Percentiles rank a stretch among this genome's conserved stretches.
Evolutionary conservation across 2,329 filamentous ascomycete species (phyloP).

Genomic region (Aspergillus sp.): DNA sequence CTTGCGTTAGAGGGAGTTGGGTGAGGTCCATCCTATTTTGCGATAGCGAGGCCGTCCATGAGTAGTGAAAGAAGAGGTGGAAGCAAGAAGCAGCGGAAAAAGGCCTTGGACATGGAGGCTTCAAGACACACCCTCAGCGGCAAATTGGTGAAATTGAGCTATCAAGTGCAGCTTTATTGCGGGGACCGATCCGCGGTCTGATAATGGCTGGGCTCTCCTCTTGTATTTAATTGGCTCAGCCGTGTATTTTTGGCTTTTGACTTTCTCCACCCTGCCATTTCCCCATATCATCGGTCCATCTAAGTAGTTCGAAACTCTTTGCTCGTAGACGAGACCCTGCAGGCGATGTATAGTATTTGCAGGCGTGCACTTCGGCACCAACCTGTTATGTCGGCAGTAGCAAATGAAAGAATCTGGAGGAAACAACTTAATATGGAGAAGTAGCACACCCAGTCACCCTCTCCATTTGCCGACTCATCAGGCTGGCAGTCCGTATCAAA

Average conservation of each 20-base stretch:
- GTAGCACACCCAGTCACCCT: too few relatives aligned
- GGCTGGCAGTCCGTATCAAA: too few relatives aligned
- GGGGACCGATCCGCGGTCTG: neutral
- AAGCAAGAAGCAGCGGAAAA: neutral
- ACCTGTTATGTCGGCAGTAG: too few relatives aligned
- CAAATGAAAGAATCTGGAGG: too few relatives aligned
- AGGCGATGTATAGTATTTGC: too few relatives aligned
- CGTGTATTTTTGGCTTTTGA: neutral
- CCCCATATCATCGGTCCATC: neutral
- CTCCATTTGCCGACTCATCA: too few relatives aligned
- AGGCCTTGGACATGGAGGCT: neutral
- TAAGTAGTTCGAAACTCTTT: neutral
- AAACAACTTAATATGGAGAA: too few relatives aligned
- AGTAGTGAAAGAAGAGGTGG: neutral
- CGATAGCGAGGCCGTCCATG: neutral
- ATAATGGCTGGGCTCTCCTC: neutral
- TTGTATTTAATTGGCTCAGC: conserved; percentile 7
- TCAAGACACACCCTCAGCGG: neutral
- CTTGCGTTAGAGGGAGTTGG: conserved; percentile 3
- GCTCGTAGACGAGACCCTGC: too few relatives aligned
- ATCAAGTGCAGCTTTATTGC: conserved; percentile 17
- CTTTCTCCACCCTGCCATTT: neutral
- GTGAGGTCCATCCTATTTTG: conserved; percentile 7
- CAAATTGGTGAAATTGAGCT: conserved; percentile 14
- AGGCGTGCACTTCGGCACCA: too few relatives aligned